Conservation (phyloP, 139 green algal species). For the Desmodesmus armatus region DNA sequence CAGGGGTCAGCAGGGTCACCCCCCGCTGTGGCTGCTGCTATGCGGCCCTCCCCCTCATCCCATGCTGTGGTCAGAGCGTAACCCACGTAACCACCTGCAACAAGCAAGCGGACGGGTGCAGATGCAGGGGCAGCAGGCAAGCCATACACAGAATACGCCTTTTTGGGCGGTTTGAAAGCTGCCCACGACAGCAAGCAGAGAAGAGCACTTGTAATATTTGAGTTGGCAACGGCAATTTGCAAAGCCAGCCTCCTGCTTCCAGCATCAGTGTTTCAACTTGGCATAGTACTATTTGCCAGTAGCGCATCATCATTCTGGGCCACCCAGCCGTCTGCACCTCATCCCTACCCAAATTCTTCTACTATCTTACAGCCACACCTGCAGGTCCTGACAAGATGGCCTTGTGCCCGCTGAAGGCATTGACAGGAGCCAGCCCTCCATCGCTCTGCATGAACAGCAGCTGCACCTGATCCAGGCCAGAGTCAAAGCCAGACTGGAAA, state of each 20-base stretch:
- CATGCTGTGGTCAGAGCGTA: constrained; percentile 89
- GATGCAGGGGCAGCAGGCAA: constrained; percentile 71
- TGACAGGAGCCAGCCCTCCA: constrained; percentile 82
- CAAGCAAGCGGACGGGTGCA: no score
- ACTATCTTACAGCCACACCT: constrained; percentile 50
- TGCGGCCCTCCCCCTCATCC: constrained; percentile 49
- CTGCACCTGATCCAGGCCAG: constrained; percentile 76
- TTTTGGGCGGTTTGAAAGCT: no score
- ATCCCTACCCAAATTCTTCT: not conserved
- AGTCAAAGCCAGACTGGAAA: constrained; percentile 91
- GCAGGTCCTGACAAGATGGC: constrained; percentile 95
- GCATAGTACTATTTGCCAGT: not conserved
- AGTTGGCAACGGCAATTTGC: not conserved
- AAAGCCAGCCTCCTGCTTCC: no score
- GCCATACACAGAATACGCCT: no score
- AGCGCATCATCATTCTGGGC: not conserved
- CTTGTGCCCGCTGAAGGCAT: constrained; percentile 90
- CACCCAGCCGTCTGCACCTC: not conserved
- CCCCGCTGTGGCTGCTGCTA: constrained; percentile 13
- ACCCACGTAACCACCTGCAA: constrained; percentile 91
- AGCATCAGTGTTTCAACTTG: no score
- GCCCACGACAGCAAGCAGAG: no score
- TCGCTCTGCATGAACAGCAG: constrained; percentile 94
- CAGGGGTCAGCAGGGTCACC: not conserved
- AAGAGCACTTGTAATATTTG: no score